A percentile compares a stretch with the other conserved stretches of the same genome.
Evolutionary conservation across 768 basidiomycete genomes (phyloP).

Genomic region (Phlebiopsis flavidoalba): DNA sequence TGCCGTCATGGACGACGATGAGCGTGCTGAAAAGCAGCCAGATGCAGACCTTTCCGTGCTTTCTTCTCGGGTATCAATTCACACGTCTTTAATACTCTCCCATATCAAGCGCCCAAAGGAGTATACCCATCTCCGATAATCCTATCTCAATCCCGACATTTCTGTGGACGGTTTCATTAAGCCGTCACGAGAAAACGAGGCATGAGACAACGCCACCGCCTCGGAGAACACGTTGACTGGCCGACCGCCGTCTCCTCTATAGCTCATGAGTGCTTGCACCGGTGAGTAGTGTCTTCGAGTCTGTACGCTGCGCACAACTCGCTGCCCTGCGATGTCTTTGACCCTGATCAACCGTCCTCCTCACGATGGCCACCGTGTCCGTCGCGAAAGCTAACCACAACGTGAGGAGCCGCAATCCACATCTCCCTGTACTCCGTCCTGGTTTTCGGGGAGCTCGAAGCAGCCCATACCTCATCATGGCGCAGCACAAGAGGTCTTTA

Average conservation of each 20-base stretch:
- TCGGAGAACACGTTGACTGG: too few relatives aligned
- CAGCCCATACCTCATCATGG: constrained; percentile 16
- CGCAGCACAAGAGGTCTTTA: not conserved
- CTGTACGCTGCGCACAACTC: not conserved
- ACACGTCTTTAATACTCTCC: not conserved
- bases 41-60: constrained; percentile 4
- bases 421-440: constrained; percentile 38
- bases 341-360: constrained; percentile 5
- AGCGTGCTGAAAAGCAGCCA: not conserved
- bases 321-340: constrained; percentile 6
- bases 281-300: not conserved
- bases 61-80: constrained; percentile 8
- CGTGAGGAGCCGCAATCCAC: constrained; percentile 7
- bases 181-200: constrained; percentile 4
- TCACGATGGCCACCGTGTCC: not conserved
- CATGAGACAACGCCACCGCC: constrained; percentile 1
- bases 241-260: constrained; percentile 12
- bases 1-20: constrained; percentile 1
- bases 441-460: constrained; percentile 31
- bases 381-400: not conserved
- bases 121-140: constrained; percentile 5
- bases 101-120: not conserved
- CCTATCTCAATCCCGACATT: constrained; percentile 9
- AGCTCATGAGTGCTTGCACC: not conserved
- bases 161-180: constrained; percentile 1